A percentile compares a stretch with the other conserved stretches of the same genome.
Conservation (phyloP, 2,329 filamentous ascomycete genomes). For the Geosmithia flava region DNA sequence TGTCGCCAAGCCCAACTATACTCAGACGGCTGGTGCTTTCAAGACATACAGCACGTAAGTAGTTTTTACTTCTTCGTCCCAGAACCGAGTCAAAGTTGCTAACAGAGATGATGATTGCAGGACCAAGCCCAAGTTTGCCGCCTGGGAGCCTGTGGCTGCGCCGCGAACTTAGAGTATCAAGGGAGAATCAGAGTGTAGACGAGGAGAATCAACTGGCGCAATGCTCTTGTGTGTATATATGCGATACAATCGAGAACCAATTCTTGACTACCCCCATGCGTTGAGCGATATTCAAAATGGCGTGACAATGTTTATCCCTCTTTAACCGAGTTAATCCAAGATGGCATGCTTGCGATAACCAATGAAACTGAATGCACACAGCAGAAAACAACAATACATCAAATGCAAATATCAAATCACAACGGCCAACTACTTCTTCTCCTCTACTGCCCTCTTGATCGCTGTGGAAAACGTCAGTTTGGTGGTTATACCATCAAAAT, state of each 20-base stretch:
- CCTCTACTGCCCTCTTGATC: conserved; percentile 26
- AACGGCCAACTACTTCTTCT: conserved; percentile 11
- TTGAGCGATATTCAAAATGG: not conserved
- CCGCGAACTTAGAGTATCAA: conserved; percentile 13
- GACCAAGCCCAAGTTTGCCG: conserved; percentile 37
- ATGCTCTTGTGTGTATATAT: conserved; percentile 16
- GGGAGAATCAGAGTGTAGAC: not conserved
- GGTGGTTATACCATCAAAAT: not conserved
- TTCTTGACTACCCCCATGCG: not conserved
- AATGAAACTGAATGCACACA: not conserved
- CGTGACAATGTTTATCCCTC: not conserved
- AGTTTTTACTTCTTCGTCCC: not conserved
- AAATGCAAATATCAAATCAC: not conserved
- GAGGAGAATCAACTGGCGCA: conserved; percentile 1
- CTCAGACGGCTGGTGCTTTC: conserved; percentile 66
- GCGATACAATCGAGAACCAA: not conserved
- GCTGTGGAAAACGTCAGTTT: conserved; percentile 11
- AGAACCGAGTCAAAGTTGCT: not conserved
- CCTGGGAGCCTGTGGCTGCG: conserved; percentile 36
- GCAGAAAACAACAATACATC: not conserved
- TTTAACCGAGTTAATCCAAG: not conserved
- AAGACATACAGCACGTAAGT: conserved; percentile 93
- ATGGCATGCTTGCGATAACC: not conserved
- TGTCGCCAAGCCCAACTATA: conserved; percentile 61
- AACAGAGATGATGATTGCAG: conserved; percentile 16